Evolutionary conservation across 768 basidiomycete genomes (phyloP).

Genomic region (Mycena vitilis): DNA sequence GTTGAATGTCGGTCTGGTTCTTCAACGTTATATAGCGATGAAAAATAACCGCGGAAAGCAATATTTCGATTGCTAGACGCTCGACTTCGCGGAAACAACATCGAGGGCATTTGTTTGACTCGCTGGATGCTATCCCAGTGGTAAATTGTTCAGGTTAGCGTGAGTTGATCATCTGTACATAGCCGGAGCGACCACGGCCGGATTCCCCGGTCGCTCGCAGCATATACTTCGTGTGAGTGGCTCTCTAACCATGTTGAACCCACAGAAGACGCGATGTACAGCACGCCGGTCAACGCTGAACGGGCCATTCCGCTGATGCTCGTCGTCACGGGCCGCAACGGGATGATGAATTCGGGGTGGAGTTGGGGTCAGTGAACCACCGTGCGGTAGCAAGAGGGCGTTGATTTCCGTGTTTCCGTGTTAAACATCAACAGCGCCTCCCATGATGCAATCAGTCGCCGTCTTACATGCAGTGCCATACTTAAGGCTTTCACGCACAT

Average conservation of each 20-base stretch:
- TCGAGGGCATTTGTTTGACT: not conserved
- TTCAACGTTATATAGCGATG: too few species aligned
- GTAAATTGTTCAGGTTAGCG: not conserved
- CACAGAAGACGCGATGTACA: not conserved
- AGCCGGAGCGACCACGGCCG: too few species aligned
- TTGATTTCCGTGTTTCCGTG: too few species aligned
- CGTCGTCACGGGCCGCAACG: not conserved
- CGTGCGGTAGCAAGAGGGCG: not conserved
- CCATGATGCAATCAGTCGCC: not conserved
- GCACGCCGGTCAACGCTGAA: not conserved
- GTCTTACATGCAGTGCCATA: not conserved
- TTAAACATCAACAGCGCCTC: slow-evolving; percentile 1
- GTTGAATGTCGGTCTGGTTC: not conserved
- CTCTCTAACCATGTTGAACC: too few species aligned
- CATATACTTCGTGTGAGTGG: not conserved
- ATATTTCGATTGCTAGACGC: too few species aligned
- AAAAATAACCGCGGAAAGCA: too few species aligned
- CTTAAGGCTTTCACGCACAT: not conserved
- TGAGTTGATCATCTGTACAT: not conserved
- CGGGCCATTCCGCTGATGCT: not conserved
- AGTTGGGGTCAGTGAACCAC: not conserved
- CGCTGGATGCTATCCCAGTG: not conserved
- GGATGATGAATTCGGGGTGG: not conserved
- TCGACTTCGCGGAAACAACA: not conserved
- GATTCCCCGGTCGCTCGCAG: too few species aligned